Percentiles rank a stretch among this genome's conserved stretches.
Evolutionary conservation across 345 rosid genomes (phyloP).

Genomic region (Brassica incana): DNA sequence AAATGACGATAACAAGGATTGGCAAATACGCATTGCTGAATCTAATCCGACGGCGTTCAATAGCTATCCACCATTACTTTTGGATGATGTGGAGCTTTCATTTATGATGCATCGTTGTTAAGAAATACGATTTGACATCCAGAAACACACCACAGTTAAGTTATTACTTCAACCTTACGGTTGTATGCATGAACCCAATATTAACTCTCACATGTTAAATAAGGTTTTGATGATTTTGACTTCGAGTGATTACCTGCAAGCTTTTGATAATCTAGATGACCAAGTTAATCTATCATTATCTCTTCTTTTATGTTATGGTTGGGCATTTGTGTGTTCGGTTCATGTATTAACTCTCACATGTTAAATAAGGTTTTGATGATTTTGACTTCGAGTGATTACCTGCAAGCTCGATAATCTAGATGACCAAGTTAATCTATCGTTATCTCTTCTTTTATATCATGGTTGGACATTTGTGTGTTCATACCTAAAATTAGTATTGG

Average conservation of each 20-base stretch:
- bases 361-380: conserved; percentile 14
- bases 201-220: conserved; percentile 18
- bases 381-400: not conserved
- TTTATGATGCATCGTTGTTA: not conserved
- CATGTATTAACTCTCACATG: conserved; percentile 12
- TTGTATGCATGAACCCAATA: not conserved
- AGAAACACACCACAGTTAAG: not conserved
- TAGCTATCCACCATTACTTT: conserved; percentile 8
- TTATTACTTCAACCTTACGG: conserved; percentile 7
- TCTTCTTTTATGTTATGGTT: not conserved
- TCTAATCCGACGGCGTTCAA: conserved; percentile 4
- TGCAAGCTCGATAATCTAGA: not conserved
- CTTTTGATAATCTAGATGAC: not conserved
- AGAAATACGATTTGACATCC: not conserved
- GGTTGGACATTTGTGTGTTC: conserved; percentile 4
- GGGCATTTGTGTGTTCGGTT: not conserved
- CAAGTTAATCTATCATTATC: conserved; percentile 17
- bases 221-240: conserved; percentile 8
- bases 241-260: not conserved
- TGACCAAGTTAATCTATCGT: conserved; percentile 10
- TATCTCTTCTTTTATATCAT: not conserved
- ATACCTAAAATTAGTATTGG: not conserved
- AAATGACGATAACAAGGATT: not conserved
- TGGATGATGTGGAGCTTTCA: conserved; percentile 20
- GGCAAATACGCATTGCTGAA: conserved; percentile 2